Base-by-base conservation (phyloP, 495 filamentous ascomycete genomes). In the Chaetomium tenue region DNA sequence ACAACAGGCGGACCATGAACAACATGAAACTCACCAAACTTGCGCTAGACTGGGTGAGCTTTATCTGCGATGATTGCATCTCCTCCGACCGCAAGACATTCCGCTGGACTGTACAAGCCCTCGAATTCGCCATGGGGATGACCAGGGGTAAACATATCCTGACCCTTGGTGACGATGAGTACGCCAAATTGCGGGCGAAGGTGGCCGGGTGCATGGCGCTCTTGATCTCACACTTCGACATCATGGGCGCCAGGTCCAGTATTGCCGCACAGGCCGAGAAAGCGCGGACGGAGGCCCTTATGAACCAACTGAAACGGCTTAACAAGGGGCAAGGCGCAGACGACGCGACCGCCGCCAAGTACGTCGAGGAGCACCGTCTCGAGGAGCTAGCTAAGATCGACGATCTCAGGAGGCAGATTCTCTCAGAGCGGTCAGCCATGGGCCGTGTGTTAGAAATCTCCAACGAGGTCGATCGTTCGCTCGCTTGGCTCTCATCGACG, bases 171-270 rank as follows among this genome's bases (percentile, higher is more conserved):
- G 91, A 95, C 58, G 84, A 87, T 26, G 92, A 98, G 70, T 98
- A 96, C 72, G 84, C 86, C 40, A 83, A 80, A 63, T 74, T 98
- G 61, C 84, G 93, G 51, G 82, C 86, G 22, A 98, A 97, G 75
- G 94, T 98, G 20, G 91, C 92, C 42, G 94, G 93, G 2, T 98
- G 94, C 72, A 98, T 98, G 95, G 92, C 92, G 15, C 84, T 98
- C 37, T 84, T 98, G 28, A 97, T 98, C 65, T 97, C 92, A 8
- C 94, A 98, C 73, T 98, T 98, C 68, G 94, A 98, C 78, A 97
- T 98, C 72, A 95, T 98, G 90, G 94, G 95, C 52, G 94, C 94
- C 55, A 84, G 93, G 68, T 96, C 91, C 25, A 97, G 87, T 15
- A 83, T 97, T 56, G 94, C 94, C 2, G 94, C 94, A 18, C 91